A percentile compares a stretch with the other conserved stretches of the same genome.
Evolutionary conservation across 2,329 filamentous ascomycete genomes (phyloP).

Genomic region (Colletotrichum zoysiae): DNA sequence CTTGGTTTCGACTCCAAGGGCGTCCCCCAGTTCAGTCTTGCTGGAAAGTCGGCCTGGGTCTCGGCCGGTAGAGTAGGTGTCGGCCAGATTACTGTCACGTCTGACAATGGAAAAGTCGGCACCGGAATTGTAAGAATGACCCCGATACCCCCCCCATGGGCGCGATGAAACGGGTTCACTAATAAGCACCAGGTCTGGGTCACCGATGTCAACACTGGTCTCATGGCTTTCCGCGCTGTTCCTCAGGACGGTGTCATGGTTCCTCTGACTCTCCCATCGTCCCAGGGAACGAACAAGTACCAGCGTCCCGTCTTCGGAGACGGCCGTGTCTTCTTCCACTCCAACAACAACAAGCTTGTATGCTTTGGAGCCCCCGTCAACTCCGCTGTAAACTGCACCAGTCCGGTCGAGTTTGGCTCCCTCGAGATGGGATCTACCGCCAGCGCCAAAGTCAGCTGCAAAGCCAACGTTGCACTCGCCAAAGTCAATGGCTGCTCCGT

Average conservation of each 20-base stretch:
- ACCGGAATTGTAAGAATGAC: conserved; percentile 49
- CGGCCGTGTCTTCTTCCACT: conserved; percentile 52
- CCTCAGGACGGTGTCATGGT: conserved; percentile 52
- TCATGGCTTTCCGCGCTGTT: conserved; percentile 56
- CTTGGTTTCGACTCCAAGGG: conserved; percentile 43
- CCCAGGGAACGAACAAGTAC: conserved; percentile 55
- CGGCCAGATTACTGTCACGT: conserved; percentile 53
- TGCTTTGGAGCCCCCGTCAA: conserved; percentile 57
- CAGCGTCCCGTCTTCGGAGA: conserved; percentile 57
- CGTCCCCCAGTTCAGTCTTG: conserved; percentile 50
- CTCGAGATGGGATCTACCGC: conserved; percentile 51
- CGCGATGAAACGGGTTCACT: neutral
- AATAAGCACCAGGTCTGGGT: conserved; percentile 51
- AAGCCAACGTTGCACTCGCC: conserved; percentile 52
- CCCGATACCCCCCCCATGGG: neutral
- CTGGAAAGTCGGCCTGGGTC: conserved; percentile 45
- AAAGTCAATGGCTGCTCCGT: conserved; percentile 53
- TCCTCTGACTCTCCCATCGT: conserved; percentile 52
- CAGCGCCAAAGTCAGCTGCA: conserved; percentile 52
- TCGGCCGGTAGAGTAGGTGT: conserved; percentile 49
- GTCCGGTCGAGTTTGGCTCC: conserved; percentile 55
- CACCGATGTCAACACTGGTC: conserved; percentile 53
- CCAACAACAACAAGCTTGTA: conserved; percentile 49
- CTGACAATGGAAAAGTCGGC: conserved; percentile 51
- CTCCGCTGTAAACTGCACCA: conserved; percentile 55